Conservation (phyloP, 257 asterid species). For the Gynochthodes officinalis region DNA sequence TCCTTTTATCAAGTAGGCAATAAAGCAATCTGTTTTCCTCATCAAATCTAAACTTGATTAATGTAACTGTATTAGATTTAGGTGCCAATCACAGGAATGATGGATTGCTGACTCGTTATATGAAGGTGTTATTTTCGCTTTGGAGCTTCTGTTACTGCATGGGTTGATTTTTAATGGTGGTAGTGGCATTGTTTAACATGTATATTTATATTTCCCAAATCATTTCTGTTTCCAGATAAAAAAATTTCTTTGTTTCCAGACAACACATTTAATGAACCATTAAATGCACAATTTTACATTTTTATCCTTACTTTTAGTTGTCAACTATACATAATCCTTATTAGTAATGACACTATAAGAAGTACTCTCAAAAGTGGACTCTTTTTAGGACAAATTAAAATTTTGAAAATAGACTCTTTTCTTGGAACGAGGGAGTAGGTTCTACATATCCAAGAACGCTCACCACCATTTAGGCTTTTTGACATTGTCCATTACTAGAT, state of each 20-base stretch:
- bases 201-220: background rate
- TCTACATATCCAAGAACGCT: background rate
- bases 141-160: conserved; percentile 7
- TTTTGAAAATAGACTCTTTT: too few species aligned
- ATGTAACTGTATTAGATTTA: conserved; percentile 47
- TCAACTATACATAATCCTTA: too few species aligned
- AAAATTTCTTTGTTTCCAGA: too few species aligned
- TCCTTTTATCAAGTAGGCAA: too few species aligned
- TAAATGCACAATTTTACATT: too few species aligned
- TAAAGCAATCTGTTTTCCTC: background rate
- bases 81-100: conserved; percentile 68
- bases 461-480: background rate
- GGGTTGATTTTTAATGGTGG: conserved; percentile 9
- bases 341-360: too few species aligned
- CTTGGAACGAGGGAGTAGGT: too few species aligned
- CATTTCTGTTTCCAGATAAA: background rate
- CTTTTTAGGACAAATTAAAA: too few species aligned
- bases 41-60: conserved; percentile 43
- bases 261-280: too few species aligned
- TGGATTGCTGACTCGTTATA: conserved; percentile 78
- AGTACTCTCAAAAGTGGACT: too few species aligned
- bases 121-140: conserved; percentile 61
- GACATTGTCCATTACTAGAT: background rate
- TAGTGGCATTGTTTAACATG: background rate
- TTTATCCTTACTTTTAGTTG: too few species aligned